Base-by-base conservation (phyloP, 768 basidiomycete species). In the Hirschioporus abietinus region DNA sequence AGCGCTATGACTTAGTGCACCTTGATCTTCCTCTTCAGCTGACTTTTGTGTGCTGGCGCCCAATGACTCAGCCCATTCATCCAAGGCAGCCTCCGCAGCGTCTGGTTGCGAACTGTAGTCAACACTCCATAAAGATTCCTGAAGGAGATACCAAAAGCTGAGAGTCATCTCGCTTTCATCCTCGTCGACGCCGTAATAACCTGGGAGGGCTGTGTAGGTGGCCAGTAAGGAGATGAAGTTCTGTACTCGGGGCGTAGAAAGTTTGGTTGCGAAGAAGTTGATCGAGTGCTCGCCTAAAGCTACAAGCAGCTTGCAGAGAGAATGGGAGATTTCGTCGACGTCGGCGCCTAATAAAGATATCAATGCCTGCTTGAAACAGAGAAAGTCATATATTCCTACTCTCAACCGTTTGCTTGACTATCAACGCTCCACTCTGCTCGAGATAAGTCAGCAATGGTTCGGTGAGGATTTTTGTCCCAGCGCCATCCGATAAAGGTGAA, bases 231-330 rank as follows among this genome's bases (percentile, higher is more conserved):
- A 82, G 1, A 98, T 78, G 71, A 91, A 93, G 0, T 81, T 83
- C 70, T 95, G 94, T 0, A 86, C 82, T 15, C 89, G 80, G 4
- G 78, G 71, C 0, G 86, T 85, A 1, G 86, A 81, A 65, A 96
- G 84, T 70, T 91, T 84, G 7, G 82, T 72, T 6, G 93, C 90
- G 65, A 95, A 80, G 76, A 92, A 95, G 17, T 83, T 77, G 0
- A 89, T 86, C 1, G 93, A 95, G 75, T 96, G 95, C 68, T 97
- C 95, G 0, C 94, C 91, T 0, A 96, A 76, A 0, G 91, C 90
- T 0, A 85, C 85, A 6, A 96, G 79, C 17, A 97, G 83, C 74
- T 93, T 93, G 78, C 91, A 93, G 6, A 95, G 74, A 0, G 90
- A 90, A 70, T 86, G 88, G 0, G 91, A 84, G 1, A 86, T 75